These are phyloP conservation scores for Penicillium digitatum DNA, from an alignment of 2,329 filamentous ascomycete species.

Conservation along the genomic window DNA sequence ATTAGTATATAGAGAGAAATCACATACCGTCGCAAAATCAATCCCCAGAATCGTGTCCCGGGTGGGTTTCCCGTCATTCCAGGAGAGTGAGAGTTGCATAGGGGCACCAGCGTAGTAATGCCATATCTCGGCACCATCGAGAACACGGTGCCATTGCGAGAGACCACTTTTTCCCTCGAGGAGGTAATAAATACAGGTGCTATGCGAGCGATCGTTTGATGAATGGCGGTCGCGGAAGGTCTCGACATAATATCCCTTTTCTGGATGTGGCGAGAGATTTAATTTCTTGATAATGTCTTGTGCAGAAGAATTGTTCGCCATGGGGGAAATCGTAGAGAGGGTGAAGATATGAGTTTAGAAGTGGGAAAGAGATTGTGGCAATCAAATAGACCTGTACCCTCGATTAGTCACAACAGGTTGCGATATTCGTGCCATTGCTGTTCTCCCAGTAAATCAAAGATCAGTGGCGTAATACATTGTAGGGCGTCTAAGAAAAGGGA, in stretches of 20 bases:
- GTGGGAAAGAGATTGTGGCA: neutral
- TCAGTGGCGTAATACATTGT: no score
- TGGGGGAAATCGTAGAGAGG: neutral
- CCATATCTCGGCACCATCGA: constrained; percentile 50
- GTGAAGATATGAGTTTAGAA: neutral
- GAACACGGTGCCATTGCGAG: constrained; percentile 51
- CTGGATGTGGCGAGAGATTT: constrained; percentile 44
- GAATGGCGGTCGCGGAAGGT: constrained; percentile 44
- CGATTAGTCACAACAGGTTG: neutral
- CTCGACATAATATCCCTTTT: constrained; percentile 51
- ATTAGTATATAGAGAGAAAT: neutral
- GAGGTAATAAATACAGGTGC: constrained; percentile 54
- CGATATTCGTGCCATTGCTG: neutral
- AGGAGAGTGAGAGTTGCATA: constrained; percentile 45
- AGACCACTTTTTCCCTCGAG: constrained; percentile 44
- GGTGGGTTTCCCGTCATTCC: constrained; percentile 39
- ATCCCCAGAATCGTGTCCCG: constrained; percentile 39
- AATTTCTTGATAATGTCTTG: constrained; percentile 46
- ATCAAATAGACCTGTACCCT: neutral
- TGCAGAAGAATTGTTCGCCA: constrained; percentile 24
- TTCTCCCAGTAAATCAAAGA: no score
- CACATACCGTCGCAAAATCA: constrained; percentile 37
- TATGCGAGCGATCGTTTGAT: constrained; percentile 39
- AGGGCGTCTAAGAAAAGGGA: no score
- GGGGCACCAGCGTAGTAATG: constrained; percentile 54